phyloP scores from a whole-genome alignment of 2,329 filamentous ascomycete genomes.

The Neonectria punicea region DNA sequence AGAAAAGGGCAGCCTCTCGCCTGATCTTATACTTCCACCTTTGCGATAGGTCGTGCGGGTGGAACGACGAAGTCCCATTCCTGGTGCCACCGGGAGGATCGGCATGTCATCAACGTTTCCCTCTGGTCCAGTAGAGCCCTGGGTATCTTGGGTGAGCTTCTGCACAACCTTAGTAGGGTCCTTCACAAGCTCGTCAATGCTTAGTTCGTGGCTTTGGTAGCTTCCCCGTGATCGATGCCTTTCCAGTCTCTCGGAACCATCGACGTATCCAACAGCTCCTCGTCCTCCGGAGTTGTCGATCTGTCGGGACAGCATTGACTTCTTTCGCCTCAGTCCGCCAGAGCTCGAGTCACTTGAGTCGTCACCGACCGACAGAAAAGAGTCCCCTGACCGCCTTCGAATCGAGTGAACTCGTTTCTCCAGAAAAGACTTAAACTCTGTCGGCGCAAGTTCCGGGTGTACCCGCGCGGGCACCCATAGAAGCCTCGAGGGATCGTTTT shows the following conservation, averaged over 20 bases:
- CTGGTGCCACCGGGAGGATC: conserved; percentile 82
- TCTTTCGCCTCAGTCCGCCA: conserved; percentile 81
- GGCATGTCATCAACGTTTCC: conserved; percentile 77
- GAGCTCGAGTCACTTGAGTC: conserved; percentile 64
- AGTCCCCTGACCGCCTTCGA: conserved; percentile 82
- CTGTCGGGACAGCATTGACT: conserved; percentile 94
- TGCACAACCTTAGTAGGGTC: conserved; percentile 79
- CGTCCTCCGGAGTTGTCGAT: conserved; percentile 77
- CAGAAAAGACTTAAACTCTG: conserved; percentile 96
- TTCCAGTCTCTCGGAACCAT: conserved; percentile 84
- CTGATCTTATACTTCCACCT: conserved; percentile 83
- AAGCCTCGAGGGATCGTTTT: conserved; percentile 86
- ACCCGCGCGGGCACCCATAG: conserved; percentile 97
- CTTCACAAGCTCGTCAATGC: conserved; percentile 83
- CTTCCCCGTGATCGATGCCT: conserved; percentile 73
- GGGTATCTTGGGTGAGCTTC: conserved; percentile 70
- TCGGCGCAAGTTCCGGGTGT: conserved; percentile 93
- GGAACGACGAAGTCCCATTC: conserved; percentile 85
- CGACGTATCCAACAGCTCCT: conserved; percentile 74
- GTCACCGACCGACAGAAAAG: conserved; percentile 66
- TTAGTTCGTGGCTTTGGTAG: conserved; percentile 69
- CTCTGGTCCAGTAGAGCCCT: conserved; percentile 56
- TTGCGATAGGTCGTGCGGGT: conserved; percentile 91
- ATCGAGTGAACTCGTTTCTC: conserved; percentile 94
- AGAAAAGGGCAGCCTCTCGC: conserved; percentile 79